Base-by-base conservation (phyloP, 108 stramenopile genomes). In the Skeletonema marinoi region DNA sequence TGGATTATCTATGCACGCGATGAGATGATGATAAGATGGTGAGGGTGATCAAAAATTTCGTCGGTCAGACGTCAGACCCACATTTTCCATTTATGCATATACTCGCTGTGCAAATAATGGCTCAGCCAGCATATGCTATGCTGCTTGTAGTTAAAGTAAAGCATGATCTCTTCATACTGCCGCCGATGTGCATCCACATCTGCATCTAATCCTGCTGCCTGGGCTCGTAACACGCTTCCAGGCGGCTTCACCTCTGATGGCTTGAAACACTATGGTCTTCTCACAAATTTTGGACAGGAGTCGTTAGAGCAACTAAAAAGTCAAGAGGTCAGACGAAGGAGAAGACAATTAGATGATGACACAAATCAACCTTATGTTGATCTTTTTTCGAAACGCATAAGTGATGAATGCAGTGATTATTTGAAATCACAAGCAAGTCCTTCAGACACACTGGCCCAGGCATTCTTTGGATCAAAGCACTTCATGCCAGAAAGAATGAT, bases 391-490 rank as follows among this genome's bases (percentile, higher is more conserved):
- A 61, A 68, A 12, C 68, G 62, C 21, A 70, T 85, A 4, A 80
- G 73, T 48, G 21, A 65, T 16, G 60, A 71, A 68, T 85, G 79
- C 36, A 48, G 38, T 41, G 46, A 48, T 3, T 72, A 76, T 65
- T 56, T 85, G 9, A 51, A 38, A 66, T 9, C 16, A 3, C 75
- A 77, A 10, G 70, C 70, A 31, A 65, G 63, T 80, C 79, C 84
- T 6, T 80, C 84, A 12, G 64, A 69, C 68, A 36, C 66, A 6
- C 64, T 85, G 46, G 75, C 69, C 19, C 38, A 71, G 32, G 79
- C 84, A 38, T 85, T 80, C 54, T 85, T 85, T 39, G 84, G 84
- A 67, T 85, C 84, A 16, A 70, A 44, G 10, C 41, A 33, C 39
- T 85, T 85, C 46, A 29, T 71, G 30, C 50, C 65, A 35, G 84